Evolutionary conservation across 441 rosid genomes (phyloP), one percentile per base, ranked within the genome.

Genomic region (Metrosideros polymorpha): DNA sequence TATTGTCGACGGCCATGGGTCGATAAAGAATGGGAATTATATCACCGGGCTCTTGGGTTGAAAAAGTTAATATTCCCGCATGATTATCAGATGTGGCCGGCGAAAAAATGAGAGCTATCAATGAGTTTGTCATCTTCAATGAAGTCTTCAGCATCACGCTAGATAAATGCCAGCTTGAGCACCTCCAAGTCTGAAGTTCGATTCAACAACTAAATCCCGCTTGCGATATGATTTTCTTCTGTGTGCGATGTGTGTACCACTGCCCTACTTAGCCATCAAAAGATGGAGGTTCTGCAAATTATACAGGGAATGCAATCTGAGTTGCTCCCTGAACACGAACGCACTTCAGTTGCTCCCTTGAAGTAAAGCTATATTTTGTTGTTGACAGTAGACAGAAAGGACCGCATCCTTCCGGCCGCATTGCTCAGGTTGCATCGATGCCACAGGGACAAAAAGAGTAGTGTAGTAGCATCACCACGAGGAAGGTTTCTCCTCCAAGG

Each of bases 401-500:
- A 54, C 57, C 12, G 0, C 5, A 24, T 24, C 57, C 57, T 54
- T 54, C 12, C n/a, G 0, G n/a, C 57, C 57, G n/a, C 56, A 24
- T 24, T 54, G 57, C 57, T 24, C 57, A 5, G 27, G 57, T 25
- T 24, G 57, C 57, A 54, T 54, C 57, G 57, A 54, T 9, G 12
- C 12, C n/a, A 24, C 24, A 63, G 76, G 13, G 76, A 18, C 13
- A 0, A 15, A 35, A 35, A 66, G 25, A 66, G 77, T 19, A 35
- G 77, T 35, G 77, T 12, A 19, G 77, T 39, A 63, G 32, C 86
- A 89, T 92, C 92, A 94, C 91, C 86, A 87, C 18, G 91, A 86
- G 54, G 94, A 87, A 63, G 91, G 85, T 88, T 90, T 90, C 92
- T 98, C 98, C 85, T 92, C 92, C 63, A 95, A 51, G 77, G 98